Evolutionary conservation across 2,329 filamentous ascomycete genomes (phyloP), one percentile per base, ranked within the genome.

Genomic region (Alternaria metachromatica): DNA sequence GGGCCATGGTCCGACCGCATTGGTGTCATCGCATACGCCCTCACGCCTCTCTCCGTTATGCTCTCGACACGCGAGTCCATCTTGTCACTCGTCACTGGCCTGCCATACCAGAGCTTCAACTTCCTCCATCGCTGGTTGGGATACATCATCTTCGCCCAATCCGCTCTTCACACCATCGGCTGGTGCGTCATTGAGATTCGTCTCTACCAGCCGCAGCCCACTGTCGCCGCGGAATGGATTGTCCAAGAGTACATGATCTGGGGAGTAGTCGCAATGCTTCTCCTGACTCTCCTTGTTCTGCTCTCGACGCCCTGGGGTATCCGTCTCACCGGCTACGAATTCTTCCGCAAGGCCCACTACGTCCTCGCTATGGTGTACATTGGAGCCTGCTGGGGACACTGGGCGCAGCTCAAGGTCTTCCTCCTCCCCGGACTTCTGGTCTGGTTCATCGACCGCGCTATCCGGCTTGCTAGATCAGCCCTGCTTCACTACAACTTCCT

Each of bases 331-430:
- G 92, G 92, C 3, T 93, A 94, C 77, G 92, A 94, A 72, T 89
- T 91, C 79, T 94, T 94, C 83, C 86, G 90, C 64, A 93, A 92
- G 75, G 81, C 87, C 0, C 91, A 94, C 75, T 92, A 92, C 70
- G 82, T 93, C 12, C 82, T 93, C 3, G 92, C 91, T 11, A 88
- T 91, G 81, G 77, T 93, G 5, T 94, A 92, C 77, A 87, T 94
- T 12, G 92, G 90, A 5, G 90, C 90, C 4, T 90, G 90, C 78
- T 93, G 90, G 86, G 91, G 86, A 1, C 92, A 94, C 74, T 94
- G 91, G 92, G 77, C 84, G 55, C 82, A 88, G 55, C 82, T 94
- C 12, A 71, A 75, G 50, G 72, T 74, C 15, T 76, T 76, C 58
- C 70, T 76, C 23, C 55, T 76, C 2, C 74, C 91, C 0, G 87